Conservation (phyloP, 768 basidiomycete species). For the Lactarius indigo region DNA sequence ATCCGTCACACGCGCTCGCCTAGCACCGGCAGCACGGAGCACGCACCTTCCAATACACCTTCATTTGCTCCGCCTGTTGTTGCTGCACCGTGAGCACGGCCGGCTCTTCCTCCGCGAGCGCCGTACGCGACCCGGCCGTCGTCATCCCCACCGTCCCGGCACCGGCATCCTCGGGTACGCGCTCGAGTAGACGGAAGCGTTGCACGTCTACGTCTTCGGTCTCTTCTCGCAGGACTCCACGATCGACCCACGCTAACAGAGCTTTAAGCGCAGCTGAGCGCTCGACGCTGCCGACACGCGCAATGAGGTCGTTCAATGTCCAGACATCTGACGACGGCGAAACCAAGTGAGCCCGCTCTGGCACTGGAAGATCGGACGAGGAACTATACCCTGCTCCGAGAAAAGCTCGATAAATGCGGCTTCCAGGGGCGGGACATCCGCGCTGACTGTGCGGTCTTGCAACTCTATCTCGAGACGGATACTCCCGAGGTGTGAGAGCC, state of each 20-base stretch:
- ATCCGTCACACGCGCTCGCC: not conserved
- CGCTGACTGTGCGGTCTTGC: conserved; percentile 70
- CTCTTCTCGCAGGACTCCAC: conserved; percentile 75
- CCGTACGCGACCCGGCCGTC: conserved; percentile 11
- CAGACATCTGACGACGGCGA: conserved; percentile 51
- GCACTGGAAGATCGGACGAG: not conserved
- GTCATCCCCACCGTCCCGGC: conserved; percentile 3
- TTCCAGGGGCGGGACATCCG: conserved; percentile 82
- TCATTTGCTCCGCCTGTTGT: conserved; percentile 82
- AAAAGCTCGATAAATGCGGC: conserved; percentile 90
- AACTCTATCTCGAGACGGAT: conserved; percentile 78
- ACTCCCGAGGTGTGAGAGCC: conserved; percentile 87
- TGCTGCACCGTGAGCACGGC: conserved; percentile 59
- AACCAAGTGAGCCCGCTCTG: not conserved
- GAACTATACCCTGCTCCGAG: conserved; percentile 54
- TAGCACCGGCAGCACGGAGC: not conserved
- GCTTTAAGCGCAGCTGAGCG: conserved; percentile 65
- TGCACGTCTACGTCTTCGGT: conserved; percentile 36
- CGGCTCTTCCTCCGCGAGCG: conserved; percentile 43
- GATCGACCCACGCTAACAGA: conserved; percentile 77
- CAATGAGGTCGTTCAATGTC: conserved; percentile 66
- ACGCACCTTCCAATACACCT: conserved; percentile 80
- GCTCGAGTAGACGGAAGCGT: conserved; percentile 62
- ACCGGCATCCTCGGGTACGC: conserved; percentile 43
- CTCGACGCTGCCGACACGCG: conserved; percentile 62